phyloP scores from a whole-genome alignment of 192 early-diverging fungal species.

The Umbelopsis ramanniana region DNA sequence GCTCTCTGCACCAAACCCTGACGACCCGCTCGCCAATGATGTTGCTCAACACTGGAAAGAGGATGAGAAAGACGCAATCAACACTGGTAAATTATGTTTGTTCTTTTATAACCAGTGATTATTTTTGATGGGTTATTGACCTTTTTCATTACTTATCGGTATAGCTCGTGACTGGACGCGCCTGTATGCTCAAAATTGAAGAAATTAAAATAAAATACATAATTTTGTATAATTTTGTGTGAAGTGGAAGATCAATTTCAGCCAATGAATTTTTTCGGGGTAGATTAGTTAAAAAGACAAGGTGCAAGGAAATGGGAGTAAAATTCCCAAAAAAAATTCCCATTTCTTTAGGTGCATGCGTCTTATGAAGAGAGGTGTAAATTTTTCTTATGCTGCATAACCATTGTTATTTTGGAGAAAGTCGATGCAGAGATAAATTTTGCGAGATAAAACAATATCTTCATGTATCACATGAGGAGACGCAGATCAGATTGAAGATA shows the following conservation, averaged over 20 bases:
- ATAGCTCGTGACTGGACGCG: constrained; percentile 34
- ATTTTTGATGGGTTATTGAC: neutral
- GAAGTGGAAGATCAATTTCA: neutral
- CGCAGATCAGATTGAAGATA: too few species aligned
- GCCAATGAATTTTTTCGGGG: neutral
- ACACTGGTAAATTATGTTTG: constrained; percentile 55
- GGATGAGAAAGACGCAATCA: constrained; percentile 90
- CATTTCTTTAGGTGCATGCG: too few species aligned
- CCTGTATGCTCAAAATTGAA: constrained; percentile 33
- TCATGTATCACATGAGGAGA: too few species aligned
- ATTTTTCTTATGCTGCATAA: too few species aligned
- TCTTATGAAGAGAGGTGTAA: too few species aligned
- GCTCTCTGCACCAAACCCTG: constrained; percentile 96
- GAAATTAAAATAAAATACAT: neutral
- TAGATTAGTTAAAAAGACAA: too few species aligned
- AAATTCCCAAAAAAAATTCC: too few species aligned
- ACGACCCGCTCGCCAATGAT: constrained; percentile 97
- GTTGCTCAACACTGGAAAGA: constrained; percentile 99
- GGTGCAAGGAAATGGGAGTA: too few species aligned
- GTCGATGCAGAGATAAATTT: too few species aligned
- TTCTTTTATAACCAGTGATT: neutral
- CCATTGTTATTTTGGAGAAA: too few species aligned
- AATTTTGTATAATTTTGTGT: neutral
- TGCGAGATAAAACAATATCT: too few species aligned
- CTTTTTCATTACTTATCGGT: neutral